Base-by-base conservation (phyloP, 2,329 filamentous ascomycete species). In the Rhytidhysteron rufulum region DNA sequence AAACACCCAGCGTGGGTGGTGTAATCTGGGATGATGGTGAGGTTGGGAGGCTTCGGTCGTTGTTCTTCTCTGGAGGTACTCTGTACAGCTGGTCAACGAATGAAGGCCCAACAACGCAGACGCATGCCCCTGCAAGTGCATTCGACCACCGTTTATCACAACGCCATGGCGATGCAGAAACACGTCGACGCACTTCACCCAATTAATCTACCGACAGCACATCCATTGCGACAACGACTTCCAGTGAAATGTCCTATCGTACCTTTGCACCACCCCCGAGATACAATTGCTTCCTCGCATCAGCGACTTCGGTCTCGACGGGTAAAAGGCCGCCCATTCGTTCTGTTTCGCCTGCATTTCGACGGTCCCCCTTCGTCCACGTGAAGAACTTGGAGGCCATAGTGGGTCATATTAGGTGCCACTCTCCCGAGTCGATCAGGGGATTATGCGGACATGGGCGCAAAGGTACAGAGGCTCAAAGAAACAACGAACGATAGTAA, bases 331-430 rank as follows among this genome's bases (percentile, higher is more conserved):
- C 66, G n/a, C 63, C 59, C 2, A 61, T 63, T 8, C 57, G 61
- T 45, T 65, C 59, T 13, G 54, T 44, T 38, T 66, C 66, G 18
- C 37, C 22, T 15, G 49, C 57, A 47, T 49, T 50, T 36, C 42
- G 60, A 50, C 53, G 62, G 53, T 49, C 67, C 53, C 56, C 57
- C 40, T 68, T 70, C 11, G 66, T 67, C 68, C 69, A 70, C 34
- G 66, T 68, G 36, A 69, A 68, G 44, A 70, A 64, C 37, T 65
- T 68, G 18, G 66, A 58, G 8, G 55, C 58, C 64, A 69, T 70
- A 25, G 47, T 41, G 41, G 43, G 25, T 41, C 31, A 39, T 39
- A 15, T 19, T 40, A 35, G 37, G n/a, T n/a, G 44, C 39, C 43
- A 30, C 41, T 47, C 34, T 32, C 39, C 35, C 34, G n/a, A 39